Percentiles rank a stretch among this genome's conserved stretches.
These are phyloP conservation scores for Salix arbutifolia DNA, from an alignment of 345 rosid genomes.

Conservation along the genomic window DNA sequence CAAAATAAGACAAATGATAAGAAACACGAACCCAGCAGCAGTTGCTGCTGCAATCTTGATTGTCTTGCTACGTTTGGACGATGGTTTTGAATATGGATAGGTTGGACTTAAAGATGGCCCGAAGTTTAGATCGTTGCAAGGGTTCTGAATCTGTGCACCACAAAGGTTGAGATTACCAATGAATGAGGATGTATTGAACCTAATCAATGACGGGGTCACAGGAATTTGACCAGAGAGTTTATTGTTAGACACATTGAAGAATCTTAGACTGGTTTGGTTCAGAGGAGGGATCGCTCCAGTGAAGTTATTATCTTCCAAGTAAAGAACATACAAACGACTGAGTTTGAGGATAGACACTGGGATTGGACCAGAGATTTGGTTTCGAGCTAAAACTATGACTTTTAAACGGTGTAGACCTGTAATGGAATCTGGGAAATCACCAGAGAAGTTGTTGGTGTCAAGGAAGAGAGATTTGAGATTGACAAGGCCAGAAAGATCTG, in stretches of 20 bases:
- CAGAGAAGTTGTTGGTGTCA: conserved; percentile 65
- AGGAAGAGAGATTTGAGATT: conserved; percentile 83
- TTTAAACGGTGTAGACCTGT: conserved; percentile 71
- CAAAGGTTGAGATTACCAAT: conserved; percentile 58
- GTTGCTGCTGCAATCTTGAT: conserved; percentile 40
- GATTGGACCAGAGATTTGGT: conserved; percentile 58
- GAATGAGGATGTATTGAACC: conserved; percentile 67
- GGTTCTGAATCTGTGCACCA: conserved; percentile 59
- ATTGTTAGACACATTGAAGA: conserved; percentile 79
- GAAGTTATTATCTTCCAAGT: conserved; percentile 57
- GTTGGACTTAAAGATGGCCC: conserved; percentile 25
- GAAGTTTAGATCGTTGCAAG: conserved; percentile 28
- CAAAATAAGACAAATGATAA: conserved; percentile 21
- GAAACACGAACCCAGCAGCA: conserved; percentile 43
- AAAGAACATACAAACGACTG: conserved; percentile 53
- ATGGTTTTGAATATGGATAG: conserved; percentile 8
- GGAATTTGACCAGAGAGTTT: conserved; percentile 73
- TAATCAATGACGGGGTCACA: conserved; percentile 50
- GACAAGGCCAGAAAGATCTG: conserved; percentile 53
- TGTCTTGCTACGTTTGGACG: conserved; percentile 26
- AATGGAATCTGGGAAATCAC: conserved; percentile 62
- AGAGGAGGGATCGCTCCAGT: conserved; percentile 63
- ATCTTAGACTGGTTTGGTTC: conserved; percentile 72
- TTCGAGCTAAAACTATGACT: conserved; percentile 49
- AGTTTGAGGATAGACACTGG: conserved; percentile 59